These are phyloP conservation scores for Exophiala oligosperma DNA, from an alignment of 2,329 filamentous ascomycete genomes.

Conservation along the genomic window DNA sequence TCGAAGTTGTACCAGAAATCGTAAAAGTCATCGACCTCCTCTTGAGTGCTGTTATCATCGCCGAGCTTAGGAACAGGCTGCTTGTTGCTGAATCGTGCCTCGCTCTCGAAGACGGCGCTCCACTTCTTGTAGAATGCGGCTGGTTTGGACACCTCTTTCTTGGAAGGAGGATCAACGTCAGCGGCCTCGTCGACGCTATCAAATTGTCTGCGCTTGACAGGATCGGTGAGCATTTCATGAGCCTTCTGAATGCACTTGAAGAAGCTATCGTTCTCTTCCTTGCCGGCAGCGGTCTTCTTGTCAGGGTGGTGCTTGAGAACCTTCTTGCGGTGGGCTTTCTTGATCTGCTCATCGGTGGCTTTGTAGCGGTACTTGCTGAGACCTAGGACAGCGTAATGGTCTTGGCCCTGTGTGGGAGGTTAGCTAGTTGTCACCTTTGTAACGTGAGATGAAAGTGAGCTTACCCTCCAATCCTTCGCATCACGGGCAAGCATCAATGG, in stretches of 20 bases:
- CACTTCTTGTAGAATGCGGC: slow-evolving; percentile 95
- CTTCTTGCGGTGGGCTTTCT: slow-evolving; percentile 98
- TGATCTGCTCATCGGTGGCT: slow-evolving; percentile 97
- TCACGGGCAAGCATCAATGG: slow-evolving; percentile 87
- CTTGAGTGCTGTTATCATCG: slow-evolving; percentile 77
- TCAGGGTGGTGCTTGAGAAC: slow-evolving; percentile 98
- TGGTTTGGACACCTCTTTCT: slow-evolving; percentile 78
- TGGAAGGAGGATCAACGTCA: slow-evolving; percentile 85
- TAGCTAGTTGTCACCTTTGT: background rate
- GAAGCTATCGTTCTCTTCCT: slow-evolving; percentile 84
- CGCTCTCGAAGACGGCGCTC: slow-evolving; percentile 84
- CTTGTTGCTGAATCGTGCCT: slow-evolving; percentile 86
- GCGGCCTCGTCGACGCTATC: slow-evolving; percentile 95
- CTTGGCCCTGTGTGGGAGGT: slow-evolving; percentile 66
- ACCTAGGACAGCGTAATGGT: slow-evolving; percentile 96
- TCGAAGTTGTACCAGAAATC: slow-evolving; percentile 99
- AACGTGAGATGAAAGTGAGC: slow-evolving; percentile 25
- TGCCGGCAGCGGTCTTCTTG: slow-evolving; percentile 91
- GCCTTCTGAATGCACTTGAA: slow-evolving; percentile 99
- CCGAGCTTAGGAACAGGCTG: slow-evolving; percentile 88
- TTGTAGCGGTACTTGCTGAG: slow-evolving; percentile 88
- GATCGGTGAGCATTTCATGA: slow-evolving; percentile 88
- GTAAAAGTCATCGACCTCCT: slow-evolving; percentile 94
- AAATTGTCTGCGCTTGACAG: slow-evolving; percentile 87
- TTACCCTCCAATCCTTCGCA: slow-evolving; percentile 99